Evolutionary conservation across 108 stramenopile genomes (phyloP).

Genomic region (Aurantiochytrium sp.): DNA sequence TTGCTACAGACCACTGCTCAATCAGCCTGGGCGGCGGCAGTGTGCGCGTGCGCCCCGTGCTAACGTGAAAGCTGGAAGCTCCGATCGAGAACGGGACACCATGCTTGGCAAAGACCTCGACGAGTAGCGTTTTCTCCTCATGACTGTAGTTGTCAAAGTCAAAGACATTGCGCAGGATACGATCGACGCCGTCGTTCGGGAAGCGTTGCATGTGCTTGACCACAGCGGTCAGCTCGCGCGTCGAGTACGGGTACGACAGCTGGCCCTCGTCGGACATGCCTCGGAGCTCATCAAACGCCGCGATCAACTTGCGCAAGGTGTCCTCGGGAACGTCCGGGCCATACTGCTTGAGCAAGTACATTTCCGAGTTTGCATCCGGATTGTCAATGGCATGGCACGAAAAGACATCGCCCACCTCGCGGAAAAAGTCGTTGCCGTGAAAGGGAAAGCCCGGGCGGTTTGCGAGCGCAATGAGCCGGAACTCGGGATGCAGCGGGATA

Average conservation of each 20-base stretch:
- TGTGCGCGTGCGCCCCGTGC: not conserved
- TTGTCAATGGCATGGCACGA: conserved; percentile 53
- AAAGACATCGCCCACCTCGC: conserved; percentile 70
- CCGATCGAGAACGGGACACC: conserved; percentile 12
- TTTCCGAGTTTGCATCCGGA: conserved; percentile 59
- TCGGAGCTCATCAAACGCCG: conserved; percentile 59
- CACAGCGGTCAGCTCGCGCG: conserved; percentile 22
- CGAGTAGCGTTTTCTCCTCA: not conserved
- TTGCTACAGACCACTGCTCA: not conserved
- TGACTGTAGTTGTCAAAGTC: conserved; percentile 34
- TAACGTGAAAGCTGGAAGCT: not conserved
- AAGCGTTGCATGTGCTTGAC: conserved; percentile 27
- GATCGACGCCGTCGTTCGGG: conserved; percentile 20
- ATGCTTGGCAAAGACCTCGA: not conserved
- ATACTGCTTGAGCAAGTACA: conserved; percentile 56
- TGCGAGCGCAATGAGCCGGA: conserved; percentile 64
- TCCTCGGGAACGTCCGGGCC: conserved; percentile 47
- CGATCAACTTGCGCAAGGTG: conserved; percentile 47
- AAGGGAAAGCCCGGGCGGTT: conserved; percentile 79
- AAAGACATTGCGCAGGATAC: conserved; percentile 6
- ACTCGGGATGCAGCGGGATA: conserved; percentile 65
- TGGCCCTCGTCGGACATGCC: conserved; percentile 23
- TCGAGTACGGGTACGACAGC: conserved; percentile 26
- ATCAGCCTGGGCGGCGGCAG: conserved; percentile 3
- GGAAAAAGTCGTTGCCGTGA: conserved; percentile 70